Evolutionary conservation across 192 early-diverging fungal species (phyloP).

Genomic region (Diversispora epigaea): DNA sequence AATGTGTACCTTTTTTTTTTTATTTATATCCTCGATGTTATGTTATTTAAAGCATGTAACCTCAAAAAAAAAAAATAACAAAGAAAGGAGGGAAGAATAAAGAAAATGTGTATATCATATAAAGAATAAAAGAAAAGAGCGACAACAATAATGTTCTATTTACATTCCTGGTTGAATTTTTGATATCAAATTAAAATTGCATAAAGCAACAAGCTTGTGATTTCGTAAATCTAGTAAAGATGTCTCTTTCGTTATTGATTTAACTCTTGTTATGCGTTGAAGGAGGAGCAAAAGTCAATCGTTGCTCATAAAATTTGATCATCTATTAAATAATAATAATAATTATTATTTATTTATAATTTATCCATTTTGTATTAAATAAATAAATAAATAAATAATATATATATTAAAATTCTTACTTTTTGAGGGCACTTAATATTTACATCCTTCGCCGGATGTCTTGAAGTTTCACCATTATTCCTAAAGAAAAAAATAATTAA

Average conservation of each 20-base stretch:
- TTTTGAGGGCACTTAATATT: slow-evolving; percentile 30
- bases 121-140: not conserved
- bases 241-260: not conserved
- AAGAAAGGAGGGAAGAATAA: not conserved
- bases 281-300: slow-evolving; percentile 31
- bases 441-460: slow-evolving; percentile 26
- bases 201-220: not conserved
- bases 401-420: not conserved
- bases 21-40: too few species aligned
- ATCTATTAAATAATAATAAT: slow-evolving; percentile 17
- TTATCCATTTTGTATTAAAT: too few species aligned
- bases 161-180: not conserved
- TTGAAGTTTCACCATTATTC: slow-evolving; percentile 27
- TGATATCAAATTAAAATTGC: not conserved
- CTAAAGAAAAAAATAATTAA: slow-evolving; percentile 8
- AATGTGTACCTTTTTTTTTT: too few species aligned
- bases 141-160: slow-evolving; percentile 14
- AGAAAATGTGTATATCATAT: not conserved
- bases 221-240: slow-evolving; percentile 1
- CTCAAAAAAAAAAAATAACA: not conserved
- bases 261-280: not conserved
- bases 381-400: not conserved
- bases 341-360: not conserved
- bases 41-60: too few species aligned
- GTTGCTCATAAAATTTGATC: slow-evolving; percentile 33